Percentiles rank a stretch among this genome's conserved stretches.
Evolutionary conservation across 1,139 yeast genomes (phyloP).

Genomic region (Suhomyces yuchorum): DNA sequence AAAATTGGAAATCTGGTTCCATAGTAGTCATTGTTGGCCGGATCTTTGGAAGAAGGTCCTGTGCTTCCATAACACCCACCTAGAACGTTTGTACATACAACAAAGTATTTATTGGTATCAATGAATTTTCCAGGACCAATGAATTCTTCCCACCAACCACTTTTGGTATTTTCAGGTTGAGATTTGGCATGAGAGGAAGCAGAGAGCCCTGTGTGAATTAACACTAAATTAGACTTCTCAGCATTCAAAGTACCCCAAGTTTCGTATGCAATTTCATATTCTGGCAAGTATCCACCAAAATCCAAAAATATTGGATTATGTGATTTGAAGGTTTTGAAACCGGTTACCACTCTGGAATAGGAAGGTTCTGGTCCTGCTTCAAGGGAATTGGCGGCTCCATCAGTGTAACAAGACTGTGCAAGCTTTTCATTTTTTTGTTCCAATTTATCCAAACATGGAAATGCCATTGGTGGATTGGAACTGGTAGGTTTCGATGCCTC

Average conservation of each 20-base stretch:
- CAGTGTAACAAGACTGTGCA: slow-evolving; percentile 24
- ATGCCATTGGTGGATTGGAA: slow-evolving; percentile 67
- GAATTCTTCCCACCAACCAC: slow-evolving; percentile 97
- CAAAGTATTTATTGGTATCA: slow-evolving; percentile 79
- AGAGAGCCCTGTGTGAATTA: slow-evolving; percentile 87
- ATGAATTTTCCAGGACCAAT: slow-evolving; percentile 81
- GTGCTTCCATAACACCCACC: slow-evolving; percentile 97
- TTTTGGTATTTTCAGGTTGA: slow-evolving; percentile 64
- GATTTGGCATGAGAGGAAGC: slow-evolving; percentile 96
- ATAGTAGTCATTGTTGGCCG: slow-evolving; percentile 64
- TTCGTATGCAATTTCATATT: slow-evolving; percentile 82
- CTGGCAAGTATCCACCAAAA: slow-evolving; percentile 77
- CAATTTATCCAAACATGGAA: slow-evolving; percentile 83
- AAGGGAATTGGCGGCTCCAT: slow-evolving; percentile 41
- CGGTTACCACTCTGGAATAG: slow-evolving; percentile 69
- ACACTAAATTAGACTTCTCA: slow-evolving; percentile 66
- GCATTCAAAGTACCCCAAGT: slow-evolving; percentile 61
- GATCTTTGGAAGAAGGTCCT: slow-evolving; percentile 85
- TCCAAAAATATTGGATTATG: slow-evolving; percentile 68
- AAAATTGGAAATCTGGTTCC: slow-evolving; percentile 88
- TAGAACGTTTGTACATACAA: slow-evolving; percentile 85
- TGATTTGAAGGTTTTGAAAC: slow-evolving; percentile 62
- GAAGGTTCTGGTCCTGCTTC: slow-evolving; percentile 86
- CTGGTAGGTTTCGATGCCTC: slow-evolving; percentile 15
- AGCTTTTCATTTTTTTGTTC: slow-evolving; percentile 60